These are phyloP conservation scores for Danielozyma ontarioensis DNA, from an alignment of 805 yeast genomes.

Conservation along the genomic window DNA sequence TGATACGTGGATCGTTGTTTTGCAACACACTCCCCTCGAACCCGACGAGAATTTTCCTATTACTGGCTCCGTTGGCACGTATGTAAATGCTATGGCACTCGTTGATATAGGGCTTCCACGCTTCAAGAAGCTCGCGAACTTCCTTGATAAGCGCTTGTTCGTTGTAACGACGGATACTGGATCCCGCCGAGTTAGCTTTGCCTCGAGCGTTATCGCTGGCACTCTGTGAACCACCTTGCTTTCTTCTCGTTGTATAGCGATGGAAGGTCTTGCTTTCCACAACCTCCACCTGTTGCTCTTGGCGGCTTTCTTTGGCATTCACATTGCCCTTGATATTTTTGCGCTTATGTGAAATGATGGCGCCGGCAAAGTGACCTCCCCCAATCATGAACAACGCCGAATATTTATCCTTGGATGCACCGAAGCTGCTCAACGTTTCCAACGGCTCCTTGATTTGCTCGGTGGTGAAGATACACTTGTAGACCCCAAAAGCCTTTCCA, in stretches of 20 bases:
- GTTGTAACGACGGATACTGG: constrained; percentile 81
- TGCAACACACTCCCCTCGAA: constrained; percentile 54
- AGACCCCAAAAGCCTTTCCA: constrained; percentile 56
- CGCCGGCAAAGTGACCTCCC: constrained; percentile 98
- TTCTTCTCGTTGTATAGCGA: constrained; percentile 91
- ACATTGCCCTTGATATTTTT: constrained; percentile 52
- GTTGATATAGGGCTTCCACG: constrained; percentile 60
- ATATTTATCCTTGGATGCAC: constrained; percentile 34
- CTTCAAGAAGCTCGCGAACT: constrained; percentile 58
- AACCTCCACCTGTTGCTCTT: constrained; percentile 60
- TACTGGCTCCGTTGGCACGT: constrained; percentile 73
- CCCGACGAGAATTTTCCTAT: constrained; percentile 60
- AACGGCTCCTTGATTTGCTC: constrained; percentile 43
- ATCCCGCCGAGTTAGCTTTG: constrained; percentile 95
- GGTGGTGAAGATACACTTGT: constrained; percentile 54
- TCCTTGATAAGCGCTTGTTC: constrained; percentile 80
- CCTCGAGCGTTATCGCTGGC: constrained; percentile 91
- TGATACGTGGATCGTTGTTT: constrained; percentile 56
- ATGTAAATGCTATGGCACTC: constrained; percentile 69
- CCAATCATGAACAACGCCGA: constrained; percentile 92
- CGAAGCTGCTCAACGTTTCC: constrained; percentile 10
- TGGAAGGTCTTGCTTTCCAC: constrained; percentile 83
- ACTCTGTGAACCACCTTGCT: constrained; percentile 96
- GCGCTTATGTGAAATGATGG: constrained; percentile 73
- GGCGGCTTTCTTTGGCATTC: constrained; percentile 41